Percentiles rank a stretch among this genome's conserved stretches.
Conservation (phyloP, 1,284 basidiomycete genomes). For the Heimioporus retisporus region DNA sequence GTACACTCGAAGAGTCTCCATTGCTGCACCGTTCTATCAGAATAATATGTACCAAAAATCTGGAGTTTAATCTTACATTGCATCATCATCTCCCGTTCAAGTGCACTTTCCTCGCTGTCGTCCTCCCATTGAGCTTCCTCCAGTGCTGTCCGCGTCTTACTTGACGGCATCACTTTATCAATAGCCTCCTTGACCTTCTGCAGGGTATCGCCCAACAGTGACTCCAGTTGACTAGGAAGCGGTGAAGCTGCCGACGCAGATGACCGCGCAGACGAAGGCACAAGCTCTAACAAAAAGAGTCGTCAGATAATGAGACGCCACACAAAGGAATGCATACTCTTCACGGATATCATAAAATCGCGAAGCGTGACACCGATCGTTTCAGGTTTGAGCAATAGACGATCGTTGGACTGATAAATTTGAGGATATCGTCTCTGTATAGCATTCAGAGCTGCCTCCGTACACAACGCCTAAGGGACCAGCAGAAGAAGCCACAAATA, state of each 20-base stretch:
- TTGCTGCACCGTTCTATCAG: conserved; percentile 62
- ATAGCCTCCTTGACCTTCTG: conserved; percentile 81
- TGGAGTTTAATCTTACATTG: conserved; percentile 69
- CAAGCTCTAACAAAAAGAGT: conserved; percentile 68
- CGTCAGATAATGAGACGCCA: conserved; percentile 12
- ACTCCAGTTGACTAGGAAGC: conserved; percentile 88
- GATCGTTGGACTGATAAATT: conserved; percentile 94
- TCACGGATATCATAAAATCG: conserved; percentile 98
- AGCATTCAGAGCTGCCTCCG: conserved; percentile 97
- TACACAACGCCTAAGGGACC: conserved; percentile 83
- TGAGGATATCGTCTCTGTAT: conserved; percentile 98
- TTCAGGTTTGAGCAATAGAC: conserved; percentile 88
- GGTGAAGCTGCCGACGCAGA: conserved; percentile 88
- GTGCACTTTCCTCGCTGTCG: conserved; percentile 72
- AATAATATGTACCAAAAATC: not conserved
- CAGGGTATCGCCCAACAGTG: conserved; percentile 79
- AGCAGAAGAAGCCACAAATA: conserved; percentile 10
- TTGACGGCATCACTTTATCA: conserved; percentile 74
- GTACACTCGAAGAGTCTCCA: conserved; percentile 93
- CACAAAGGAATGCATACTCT: conserved; percentile 70
- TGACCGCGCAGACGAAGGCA: conserved; percentile 95
- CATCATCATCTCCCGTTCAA: conserved; percentile 87
- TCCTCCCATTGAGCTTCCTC: conserved; percentile 97
- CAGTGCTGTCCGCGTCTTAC: conserved; percentile 82
- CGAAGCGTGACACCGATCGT: conserved; percentile 89